These are phyloP conservation scores for Cercophora sp. DNA, from an alignment of 495 filamentous ascomycete species.

Conservation along the genomic window DNA sequence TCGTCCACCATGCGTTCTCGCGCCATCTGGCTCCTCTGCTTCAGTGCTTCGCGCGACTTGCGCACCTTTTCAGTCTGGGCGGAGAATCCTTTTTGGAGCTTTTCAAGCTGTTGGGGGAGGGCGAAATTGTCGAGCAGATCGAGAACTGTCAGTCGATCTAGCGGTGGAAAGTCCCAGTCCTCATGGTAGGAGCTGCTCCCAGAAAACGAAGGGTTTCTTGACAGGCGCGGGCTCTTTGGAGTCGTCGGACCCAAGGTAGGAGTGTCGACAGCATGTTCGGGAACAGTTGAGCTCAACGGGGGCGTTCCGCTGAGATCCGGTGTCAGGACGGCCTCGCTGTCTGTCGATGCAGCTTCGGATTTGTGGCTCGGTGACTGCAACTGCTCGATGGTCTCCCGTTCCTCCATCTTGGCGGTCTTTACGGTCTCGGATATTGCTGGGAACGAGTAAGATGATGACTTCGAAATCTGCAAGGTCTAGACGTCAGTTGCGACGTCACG, in stretches of 20 bases:
- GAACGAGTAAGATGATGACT: too few relatives aligned
- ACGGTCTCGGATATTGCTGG: too few relatives aligned
- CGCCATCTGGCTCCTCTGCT: constrained; percentile 41
- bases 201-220: constrained; percentile 71
- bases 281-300: constrained; percentile 35
- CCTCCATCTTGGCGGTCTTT: constrained; percentile 38
- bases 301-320: constrained; percentile 38
- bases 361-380: constrained; percentile 28
- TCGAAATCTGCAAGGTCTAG: too few relatives aligned
- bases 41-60: constrained; percentile 71
- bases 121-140: constrained; percentile 93
- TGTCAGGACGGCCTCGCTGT: constrained; percentile 40
- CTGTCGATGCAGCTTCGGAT: constrained; percentile 40
- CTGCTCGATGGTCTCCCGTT: constrained; percentile 35
- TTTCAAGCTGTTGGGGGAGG: constrained; percentile 81
- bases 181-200: constrained; percentile 76
- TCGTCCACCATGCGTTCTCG: constrained; percentile 78
- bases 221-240: constrained; percentile 53
- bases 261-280: constrained; percentile 40
- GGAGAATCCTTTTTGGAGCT: constrained; percentile 72
- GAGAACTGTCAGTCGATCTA: constrained; percentile 89
- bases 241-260: constrained; percentile 41
- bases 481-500: too few relatives aligned
- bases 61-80: constrained; percentile 82
- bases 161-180: constrained; percentile 82